Percentiles rank a stretch among this genome's conserved stretches.
Conservation (phyloP, 169 alveolate species). For the Plasmodium coatneyi region DNA sequence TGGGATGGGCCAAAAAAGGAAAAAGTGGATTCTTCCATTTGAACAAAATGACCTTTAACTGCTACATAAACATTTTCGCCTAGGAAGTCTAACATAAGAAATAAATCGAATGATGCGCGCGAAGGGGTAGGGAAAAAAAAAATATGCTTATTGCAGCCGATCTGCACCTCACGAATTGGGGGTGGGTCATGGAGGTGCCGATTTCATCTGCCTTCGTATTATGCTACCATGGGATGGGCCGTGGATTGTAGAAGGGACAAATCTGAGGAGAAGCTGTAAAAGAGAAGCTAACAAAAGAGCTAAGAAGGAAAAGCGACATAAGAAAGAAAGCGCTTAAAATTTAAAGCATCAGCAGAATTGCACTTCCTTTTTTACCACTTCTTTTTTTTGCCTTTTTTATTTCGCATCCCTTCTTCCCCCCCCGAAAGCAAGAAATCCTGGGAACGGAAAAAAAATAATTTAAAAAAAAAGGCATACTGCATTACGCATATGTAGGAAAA, state of each 20-base stretch:
- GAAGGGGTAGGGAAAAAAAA: neutral
- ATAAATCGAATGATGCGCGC: neutral
- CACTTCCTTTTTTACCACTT: neutral
- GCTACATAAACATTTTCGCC: neutral
- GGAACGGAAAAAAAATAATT: neutral
- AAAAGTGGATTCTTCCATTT: neutral
- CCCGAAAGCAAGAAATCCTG: neutral
- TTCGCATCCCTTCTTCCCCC: neutral
- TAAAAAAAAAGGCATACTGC: neutral
- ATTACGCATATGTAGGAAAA: neutral
- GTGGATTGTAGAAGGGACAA: neutral
- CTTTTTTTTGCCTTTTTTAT: neutral
- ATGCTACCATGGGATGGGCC: neutral
- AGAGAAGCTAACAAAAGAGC: neutral
- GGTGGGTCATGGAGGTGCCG: neutral
- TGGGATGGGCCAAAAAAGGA: neutral
- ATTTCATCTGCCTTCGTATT: neutral
- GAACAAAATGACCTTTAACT: neutral
- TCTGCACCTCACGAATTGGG: neutral
- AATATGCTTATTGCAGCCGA: neutral
- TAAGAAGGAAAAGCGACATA: neutral
- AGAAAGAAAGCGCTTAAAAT: neutral
- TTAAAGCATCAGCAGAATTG: neutral
- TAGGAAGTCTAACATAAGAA: neutral
- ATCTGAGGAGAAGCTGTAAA: neutral